phyloP scores from a whole-genome alignment of 2,329 filamentous ascomycete species.

The Chlorencoelia australis region DNA sequence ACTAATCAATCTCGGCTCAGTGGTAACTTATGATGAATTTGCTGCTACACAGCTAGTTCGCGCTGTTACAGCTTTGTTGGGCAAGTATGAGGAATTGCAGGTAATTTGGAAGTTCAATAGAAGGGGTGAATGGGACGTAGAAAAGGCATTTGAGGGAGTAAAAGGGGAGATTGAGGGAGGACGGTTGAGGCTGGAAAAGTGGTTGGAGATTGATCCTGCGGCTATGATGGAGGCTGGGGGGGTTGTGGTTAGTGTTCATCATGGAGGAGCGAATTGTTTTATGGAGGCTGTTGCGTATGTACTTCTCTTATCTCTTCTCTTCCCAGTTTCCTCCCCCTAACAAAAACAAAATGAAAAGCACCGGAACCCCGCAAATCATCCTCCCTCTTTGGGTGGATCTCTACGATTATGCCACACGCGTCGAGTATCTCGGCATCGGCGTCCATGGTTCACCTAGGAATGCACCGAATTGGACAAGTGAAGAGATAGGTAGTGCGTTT shows the following conservation, averaged over 20 bases:
- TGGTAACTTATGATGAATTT: not conserved
- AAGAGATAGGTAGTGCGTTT: no score
- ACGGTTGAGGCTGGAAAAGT: constrained; percentile 5
- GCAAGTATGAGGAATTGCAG: constrained; percentile 18
- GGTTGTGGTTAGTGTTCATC: constrained; percentile 27
- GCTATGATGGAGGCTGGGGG: constrained; percentile 27
- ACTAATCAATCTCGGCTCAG: constrained; percentile 36
- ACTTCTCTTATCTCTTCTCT: not conserved
- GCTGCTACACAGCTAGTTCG: constrained; percentile 30
- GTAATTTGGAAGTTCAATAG: constrained; percentile 28
- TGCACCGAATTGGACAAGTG: constrained; percentile 1
- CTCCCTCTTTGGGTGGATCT: constrained; percentile 36
- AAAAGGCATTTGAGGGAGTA: constrained; percentile 8
- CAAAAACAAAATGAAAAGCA: no score
- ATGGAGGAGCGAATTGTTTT: constrained; percentile 31
- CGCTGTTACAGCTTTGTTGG: constrained; percentile 29
- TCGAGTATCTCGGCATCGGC: constrained; percentile 32
- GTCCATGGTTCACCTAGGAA: constrained; percentile 16
- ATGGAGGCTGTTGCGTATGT: constrained; percentile 34
- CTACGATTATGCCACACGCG: constrained; percentile 34
- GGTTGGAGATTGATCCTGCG: constrained; percentile 7
- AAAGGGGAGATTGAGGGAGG: constrained; percentile 1
- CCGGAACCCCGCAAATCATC: constrained; percentile 35
- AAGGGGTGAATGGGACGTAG: not conserved
- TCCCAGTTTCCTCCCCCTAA: not conserved